Percentiles rank a stretch among this genome's conserved stretches.
Conservation (phyloP, 768 basidiomycete genomes). For the Suillus cothurnatus region DNA sequence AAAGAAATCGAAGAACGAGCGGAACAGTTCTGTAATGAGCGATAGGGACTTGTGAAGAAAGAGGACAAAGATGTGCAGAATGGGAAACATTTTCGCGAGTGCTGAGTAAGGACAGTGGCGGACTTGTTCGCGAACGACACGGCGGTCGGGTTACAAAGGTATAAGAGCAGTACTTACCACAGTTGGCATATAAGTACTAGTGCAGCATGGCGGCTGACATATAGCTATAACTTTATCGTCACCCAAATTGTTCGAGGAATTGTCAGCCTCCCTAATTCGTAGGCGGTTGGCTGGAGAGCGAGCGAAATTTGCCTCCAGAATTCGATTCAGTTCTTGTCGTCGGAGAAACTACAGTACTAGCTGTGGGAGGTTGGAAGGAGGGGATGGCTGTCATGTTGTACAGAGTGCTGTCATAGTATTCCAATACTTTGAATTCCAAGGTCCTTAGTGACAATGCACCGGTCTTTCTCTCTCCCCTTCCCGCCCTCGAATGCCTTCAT, state of each 20-base stretch:
- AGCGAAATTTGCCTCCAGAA: not conserved
- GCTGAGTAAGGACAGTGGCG: conserved; percentile 19
- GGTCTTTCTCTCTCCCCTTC: conserved; percentile 74
- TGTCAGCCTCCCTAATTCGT: conserved; percentile 1
- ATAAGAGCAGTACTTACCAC: not conserved
- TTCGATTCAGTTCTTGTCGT: not conserved
- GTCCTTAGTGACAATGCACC: conserved; percentile 72
- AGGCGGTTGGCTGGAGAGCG: not conserved
- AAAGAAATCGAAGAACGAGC: conserved; percentile 26
- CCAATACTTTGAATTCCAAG: conserved; percentile 71
- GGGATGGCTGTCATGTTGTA: not conserved
- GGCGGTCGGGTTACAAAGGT: not conserved
- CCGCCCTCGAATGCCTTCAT: conserved; percentile 73
- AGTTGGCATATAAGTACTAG: not conserved
- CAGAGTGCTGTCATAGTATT: conserved; percentile 45
- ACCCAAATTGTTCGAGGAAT: too few species aligned
- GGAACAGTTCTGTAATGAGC: conserved; percentile 30
- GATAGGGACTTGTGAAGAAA: conserved; percentile 26
- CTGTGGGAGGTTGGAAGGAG: not conserved
- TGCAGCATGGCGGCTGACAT: conserved; percentile 1
- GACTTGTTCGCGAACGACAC: conserved; percentile 2
- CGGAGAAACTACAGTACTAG: not conserved
- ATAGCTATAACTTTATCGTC: not conserved
- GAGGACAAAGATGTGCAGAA: conserved; percentile 12
- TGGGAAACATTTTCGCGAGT: conserved; percentile 15